Conservation (phyloP, 2,329 filamentous ascomycete species). For the Aspergillus pseudoviridinutans region DNA sequence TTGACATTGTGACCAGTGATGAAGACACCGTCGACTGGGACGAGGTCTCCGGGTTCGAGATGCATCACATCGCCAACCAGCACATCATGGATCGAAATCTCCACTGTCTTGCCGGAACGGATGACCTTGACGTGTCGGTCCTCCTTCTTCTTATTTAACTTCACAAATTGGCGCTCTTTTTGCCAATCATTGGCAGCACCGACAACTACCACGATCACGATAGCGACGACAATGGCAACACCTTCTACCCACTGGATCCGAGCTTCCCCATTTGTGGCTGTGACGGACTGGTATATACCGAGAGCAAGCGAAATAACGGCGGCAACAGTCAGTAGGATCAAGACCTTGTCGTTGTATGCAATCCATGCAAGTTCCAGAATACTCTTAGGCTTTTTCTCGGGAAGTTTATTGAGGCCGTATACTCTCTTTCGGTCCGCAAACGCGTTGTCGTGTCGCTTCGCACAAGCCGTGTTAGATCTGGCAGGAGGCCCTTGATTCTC, state of each 20-base stretch:
- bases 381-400: conserved; percentile 64
- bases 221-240: conserved; percentile 72
- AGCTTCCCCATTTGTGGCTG: conserved; percentile 48
- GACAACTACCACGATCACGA: conserved; percentile 70
- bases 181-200: conserved; percentile 80
- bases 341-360: conserved; percentile 76
- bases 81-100: conserved; percentile 67
- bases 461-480: conserved; percentile 11
- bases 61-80: conserved; percentile 71
- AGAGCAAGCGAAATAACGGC: conserved; percentile 71
- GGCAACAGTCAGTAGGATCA: conserved; percentile 67
- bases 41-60: conserved; percentile 68
- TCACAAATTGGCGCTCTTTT: conserved; percentile 76
- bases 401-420: conserved; percentile 65
- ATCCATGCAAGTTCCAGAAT: conserved; percentile 71
- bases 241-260: conserved; percentile 78
- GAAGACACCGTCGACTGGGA: conserved; percentile 68
- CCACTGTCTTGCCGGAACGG: conserved; percentile 67
- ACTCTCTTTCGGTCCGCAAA: conserved; percentile 65
- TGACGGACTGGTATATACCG: conserved; percentile 69
- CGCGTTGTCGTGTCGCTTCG: conserved; percentile 30
- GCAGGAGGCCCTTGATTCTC: conserved; percentile 2
- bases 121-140: conserved; percentile 70
- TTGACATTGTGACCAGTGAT: conserved; percentile 63
- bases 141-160: conserved; percentile 75